Evolutionary conservation across 2,329 filamentous ascomycete genomes (phyloP).

Genomic region (Trematosphaeria pertusa): DNA sequence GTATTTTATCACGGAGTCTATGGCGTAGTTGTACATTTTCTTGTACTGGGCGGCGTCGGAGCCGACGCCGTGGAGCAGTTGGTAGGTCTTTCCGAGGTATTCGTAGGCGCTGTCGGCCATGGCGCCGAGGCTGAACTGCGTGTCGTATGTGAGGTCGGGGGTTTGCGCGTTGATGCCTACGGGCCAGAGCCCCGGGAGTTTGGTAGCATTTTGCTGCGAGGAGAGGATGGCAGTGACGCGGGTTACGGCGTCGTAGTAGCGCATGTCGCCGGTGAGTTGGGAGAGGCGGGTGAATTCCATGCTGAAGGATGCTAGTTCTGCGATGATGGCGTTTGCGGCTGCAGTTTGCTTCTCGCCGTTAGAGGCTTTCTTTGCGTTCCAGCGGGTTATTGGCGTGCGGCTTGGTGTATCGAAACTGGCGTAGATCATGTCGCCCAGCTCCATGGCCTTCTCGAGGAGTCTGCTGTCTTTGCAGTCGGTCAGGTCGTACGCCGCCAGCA

Average conservation of each 20-base stretch:
- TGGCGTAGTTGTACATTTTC: conserved; percentile 61
- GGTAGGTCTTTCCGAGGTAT: conserved; percentile 46
- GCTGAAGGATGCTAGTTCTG: conserved; percentile 52
- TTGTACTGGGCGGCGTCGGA: conserved; percentile 49
- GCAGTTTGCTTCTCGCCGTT: conserved; percentile 42
- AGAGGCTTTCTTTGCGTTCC: conserved; percentile 23
- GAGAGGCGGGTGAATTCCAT: conserved; percentile 54
- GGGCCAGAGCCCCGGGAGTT: conserved; percentile 54
- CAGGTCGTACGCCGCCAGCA: conserved; percentile 70
- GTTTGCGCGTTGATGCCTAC: conserved; percentile 27
- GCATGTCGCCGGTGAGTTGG: conserved; percentile 51
- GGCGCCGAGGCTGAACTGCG: conserved; percentile 46
- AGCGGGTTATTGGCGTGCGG: conserved; percentile 62
- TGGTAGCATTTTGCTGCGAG: conserved; percentile 48
- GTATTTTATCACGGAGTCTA: conserved; percentile 49
- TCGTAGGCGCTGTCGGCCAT: conserved; percentile 42
- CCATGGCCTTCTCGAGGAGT: conserved; percentile 65
- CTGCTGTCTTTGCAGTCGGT: conserved; percentile 57
- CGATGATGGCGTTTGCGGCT: conserved; percentile 45
- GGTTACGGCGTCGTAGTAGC: conserved; percentile 53
- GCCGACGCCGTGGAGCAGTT: conserved; percentile 21
- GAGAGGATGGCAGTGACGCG: conserved; percentile 48
- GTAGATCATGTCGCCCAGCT: conserved; percentile 69
- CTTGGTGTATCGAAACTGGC: conserved; percentile 70
- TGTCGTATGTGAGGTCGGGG: conserved; percentile 42